Percentiles rank a stretch among this genome's conserved stretches.
Evolutionary conservation across 192 early-diverging fungal genomes (phyloP).

Genomic region (Borealophlyctis nickersoniae): DNA sequence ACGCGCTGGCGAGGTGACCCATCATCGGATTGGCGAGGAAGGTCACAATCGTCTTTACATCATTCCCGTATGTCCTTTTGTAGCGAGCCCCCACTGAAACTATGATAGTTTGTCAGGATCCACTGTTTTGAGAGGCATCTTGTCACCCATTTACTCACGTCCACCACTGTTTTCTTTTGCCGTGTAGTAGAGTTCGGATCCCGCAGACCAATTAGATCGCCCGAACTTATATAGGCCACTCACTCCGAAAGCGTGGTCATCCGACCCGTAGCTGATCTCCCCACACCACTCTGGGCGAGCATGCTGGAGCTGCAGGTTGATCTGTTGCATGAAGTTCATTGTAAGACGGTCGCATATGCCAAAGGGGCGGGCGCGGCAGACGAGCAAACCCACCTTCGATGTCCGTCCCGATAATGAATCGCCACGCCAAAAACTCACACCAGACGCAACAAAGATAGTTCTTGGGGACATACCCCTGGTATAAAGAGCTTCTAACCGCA

Average conservation of each 20-base stretch:
- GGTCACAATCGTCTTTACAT: conserved; percentile 56
- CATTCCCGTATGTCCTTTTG: conserved; percentile 20
- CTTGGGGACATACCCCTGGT: conserved; percentile 50
- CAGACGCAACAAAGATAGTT: conserved; percentile 59
- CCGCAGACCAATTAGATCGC: conserved; percentile 41
- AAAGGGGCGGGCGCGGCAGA: too few species aligned
- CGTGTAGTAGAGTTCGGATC: conserved; percentile 50
- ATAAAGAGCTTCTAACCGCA: conserved; percentile 63
- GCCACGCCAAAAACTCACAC: conserved; percentile 53
- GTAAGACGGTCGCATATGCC: too few species aligned
- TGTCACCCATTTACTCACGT: conserved; percentile 51
- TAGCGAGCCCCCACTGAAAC: conserved; percentile 35
- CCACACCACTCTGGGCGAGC: conserved; percentile 69
- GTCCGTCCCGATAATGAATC: conserved; percentile 9
- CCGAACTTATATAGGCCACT: conserved; percentile 75
- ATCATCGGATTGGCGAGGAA: conserved; percentile 87
- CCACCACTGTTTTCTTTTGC: conserved; percentile 84
- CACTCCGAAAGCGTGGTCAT: conserved; percentile 75
- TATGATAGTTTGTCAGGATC: conserved; percentile 2
- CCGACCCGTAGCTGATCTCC: conserved; percentile 72
- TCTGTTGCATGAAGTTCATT: conserved; percentile 24
- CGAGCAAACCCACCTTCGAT: background rate
- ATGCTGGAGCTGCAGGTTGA: conserved; percentile 68
- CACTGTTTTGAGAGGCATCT: too few species aligned
- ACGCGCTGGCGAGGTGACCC: conserved; percentile 84